Conservation (phyloP, 768 basidiomycete species). For the Amanita brunnescens region DNA sequence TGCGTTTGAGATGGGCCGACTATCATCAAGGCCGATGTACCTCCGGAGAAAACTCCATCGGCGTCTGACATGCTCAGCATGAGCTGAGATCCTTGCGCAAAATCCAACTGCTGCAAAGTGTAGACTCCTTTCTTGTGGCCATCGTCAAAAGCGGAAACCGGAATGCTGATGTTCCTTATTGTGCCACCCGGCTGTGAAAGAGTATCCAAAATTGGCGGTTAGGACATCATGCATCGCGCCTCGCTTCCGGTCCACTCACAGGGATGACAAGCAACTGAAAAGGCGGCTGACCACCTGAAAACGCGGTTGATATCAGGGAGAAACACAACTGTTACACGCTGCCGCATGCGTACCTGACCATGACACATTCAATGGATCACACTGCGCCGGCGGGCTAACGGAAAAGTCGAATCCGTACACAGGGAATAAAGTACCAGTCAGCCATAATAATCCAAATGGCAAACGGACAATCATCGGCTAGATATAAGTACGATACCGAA, state of each 20-base stretch:
- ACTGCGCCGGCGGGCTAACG: constrained; percentile 16
- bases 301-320: neutral
- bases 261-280: constrained; percentile 19
- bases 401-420: constrained; percentile 11
- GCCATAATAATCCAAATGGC: neutral
- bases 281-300: constrained; percentile 19
- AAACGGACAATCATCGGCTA: neutral
- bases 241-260: constrained; percentile 9
- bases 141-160: constrained; percentile 12
- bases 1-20: constrained; percentile 14
- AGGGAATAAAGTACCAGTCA: neutral
- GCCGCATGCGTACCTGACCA: constrained; percentile 17
- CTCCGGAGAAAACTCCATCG: constrained; percentile 18
- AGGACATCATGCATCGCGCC: constrained; percentile 5
- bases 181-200: constrained; percentile 25
- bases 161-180: constrained; percentile 19
- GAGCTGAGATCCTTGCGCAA: constrained; percentile 9
- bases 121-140: constrained; percentile 13
- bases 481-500: neutral
- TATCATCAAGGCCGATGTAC: constrained; percentile 14
- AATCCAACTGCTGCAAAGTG: constrained; percentile 9
- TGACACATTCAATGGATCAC: constrained; percentile 15
- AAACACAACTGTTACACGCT: neutral
- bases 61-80: constrained; percentile 22
- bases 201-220: constrained; percentile 20